Percentiles rank a stretch among this genome's conserved stretches.
These are phyloP conservation scores for Diaporthe humulicola DNA, from an alignment of 2,329 filamentous ascomycete species.

Conservation along the genomic window DNA sequence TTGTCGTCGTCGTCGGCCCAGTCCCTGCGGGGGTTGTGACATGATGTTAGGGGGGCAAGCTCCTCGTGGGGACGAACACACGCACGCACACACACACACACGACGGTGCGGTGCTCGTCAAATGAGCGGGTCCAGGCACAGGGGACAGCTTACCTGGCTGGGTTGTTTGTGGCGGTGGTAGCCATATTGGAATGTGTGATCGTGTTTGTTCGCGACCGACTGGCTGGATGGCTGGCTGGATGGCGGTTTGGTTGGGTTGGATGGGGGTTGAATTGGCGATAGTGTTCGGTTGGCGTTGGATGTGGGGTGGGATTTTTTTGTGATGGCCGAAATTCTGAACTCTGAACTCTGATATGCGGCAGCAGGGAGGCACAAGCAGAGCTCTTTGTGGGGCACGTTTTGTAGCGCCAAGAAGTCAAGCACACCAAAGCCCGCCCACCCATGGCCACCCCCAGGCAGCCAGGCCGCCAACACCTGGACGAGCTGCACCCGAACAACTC, in stretches of 20 bases:
- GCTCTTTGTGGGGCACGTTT: slow-evolving; percentile 33
- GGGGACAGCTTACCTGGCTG: slow-evolving; percentile 27
- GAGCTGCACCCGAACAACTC: neutral
- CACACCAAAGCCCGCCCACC: neutral
- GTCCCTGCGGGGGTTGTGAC: slow-evolving; percentile 60
- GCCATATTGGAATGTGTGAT: slow-evolving; percentile 13
- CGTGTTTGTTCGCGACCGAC: neutral
- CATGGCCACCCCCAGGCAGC: neutral
- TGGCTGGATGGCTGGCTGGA: neutral
- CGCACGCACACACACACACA: neutral
- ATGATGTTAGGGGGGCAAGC: slow-evolving; percentile 16
- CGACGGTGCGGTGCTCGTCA: neutral
- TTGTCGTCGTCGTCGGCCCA: slow-evolving; percentile 98
- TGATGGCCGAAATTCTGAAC: slow-evolving; percentile 33
- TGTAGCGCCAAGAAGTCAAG: neutral
- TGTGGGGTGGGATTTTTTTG: slow-evolving; percentile 36
- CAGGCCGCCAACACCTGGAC: neutral
- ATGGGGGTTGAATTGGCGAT: slow-evolving; percentile 9
- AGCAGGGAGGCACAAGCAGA: slow-evolving; percentile 21
- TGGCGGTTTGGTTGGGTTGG: neutral
- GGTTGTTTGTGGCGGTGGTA: slow-evolving; percentile 32
- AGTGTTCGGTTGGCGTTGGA: slow-evolving; percentile 27
- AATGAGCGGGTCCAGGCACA: neutral
- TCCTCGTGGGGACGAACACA: neutral
- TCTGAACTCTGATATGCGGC: slow-evolving; percentile 14